Evolutionary conservation across 441 rosid genomes (phyloP).

Genomic region (Capsella rubella): DNA sequence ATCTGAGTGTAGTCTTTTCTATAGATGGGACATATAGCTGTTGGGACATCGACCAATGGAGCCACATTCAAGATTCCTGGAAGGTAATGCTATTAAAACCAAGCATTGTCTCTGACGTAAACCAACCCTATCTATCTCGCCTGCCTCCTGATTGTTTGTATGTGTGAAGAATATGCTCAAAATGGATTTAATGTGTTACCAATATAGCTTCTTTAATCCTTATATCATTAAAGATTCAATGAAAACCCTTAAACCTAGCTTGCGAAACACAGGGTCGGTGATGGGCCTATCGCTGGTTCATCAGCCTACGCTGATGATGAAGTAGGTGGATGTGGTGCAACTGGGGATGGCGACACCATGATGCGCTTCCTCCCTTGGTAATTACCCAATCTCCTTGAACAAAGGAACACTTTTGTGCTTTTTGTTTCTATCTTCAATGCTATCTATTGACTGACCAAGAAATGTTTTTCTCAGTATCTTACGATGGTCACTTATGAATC

Average conservation of each 20-base stretch:
- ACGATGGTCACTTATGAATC: background rate
- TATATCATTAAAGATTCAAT: background rate
- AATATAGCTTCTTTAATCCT: background rate
- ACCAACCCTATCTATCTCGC: background rate
- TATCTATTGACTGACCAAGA: background rate
- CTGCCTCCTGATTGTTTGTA: background rate
- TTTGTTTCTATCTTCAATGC: background rate
- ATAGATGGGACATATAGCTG: conserved; percentile 88
- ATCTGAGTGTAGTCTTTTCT: conserved; percentile 36
- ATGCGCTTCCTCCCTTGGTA: conserved; percentile 99
- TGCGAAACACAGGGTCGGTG: conserved; percentile 72
- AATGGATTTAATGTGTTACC: background rate
- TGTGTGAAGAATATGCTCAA: background rate
- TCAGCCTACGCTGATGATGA: conserved; percentile 84
- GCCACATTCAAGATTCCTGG: conserved; percentile 95
- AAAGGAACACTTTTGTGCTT: background rate
- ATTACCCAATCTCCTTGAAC: conserved; percentile 22
- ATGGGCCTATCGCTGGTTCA: conserved; percentile 92
- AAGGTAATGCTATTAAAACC: conserved; percentile 52
- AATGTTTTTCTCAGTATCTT: background rate
- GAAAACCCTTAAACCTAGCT: background rate
- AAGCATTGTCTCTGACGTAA: background rate
- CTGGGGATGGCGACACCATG: conserved; percentile 96
- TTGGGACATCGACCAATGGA: conserved; percentile 97
- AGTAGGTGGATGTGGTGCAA: conserved; percentile 97